These are phyloP conservation scores for Cubamyces lactineus DNA, from an alignment of 768 basidiomycete species.

Conservation along the genomic window DNA sequence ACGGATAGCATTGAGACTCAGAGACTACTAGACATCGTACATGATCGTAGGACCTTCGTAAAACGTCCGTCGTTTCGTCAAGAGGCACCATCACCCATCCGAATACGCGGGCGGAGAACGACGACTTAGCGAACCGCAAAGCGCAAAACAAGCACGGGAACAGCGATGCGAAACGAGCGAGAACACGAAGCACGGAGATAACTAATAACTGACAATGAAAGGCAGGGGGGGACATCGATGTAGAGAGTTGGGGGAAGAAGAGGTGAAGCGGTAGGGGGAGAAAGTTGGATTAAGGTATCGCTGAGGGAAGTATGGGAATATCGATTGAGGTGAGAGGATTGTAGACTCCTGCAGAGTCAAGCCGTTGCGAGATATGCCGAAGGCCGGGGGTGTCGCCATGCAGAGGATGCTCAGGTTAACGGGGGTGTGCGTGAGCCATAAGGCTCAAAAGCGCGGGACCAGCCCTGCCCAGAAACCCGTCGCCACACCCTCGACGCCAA, in stretches of 20 bases:
- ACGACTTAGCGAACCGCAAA: slow-evolving; percentile 7
- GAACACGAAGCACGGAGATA: neutral
- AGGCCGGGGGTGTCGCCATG: slow-evolving; percentile 15
- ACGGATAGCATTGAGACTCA: neutral
- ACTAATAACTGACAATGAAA: neutral
- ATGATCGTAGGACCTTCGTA: slow-evolving; percentile 12
- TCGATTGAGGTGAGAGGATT: too few relatives aligned
- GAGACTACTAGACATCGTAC: slow-evolving; percentile 5
- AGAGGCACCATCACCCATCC: neutral
- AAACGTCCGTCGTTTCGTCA: slow-evolving; percentile 7
- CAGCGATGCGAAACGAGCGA: neutral
- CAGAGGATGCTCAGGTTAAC: neutral
- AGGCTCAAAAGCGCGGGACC: slow-evolving; percentile 23
- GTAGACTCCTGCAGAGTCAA: neutral
- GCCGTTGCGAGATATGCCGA: slow-evolving; percentile 14
- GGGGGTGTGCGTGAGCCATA: slow-evolving; percentile 11
- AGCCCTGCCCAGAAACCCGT: slow-evolving; percentile 64
- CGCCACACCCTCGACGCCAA: slow-evolving; percentile 79
- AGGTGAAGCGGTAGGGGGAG: neutral
- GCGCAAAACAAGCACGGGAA: slow-evolving; percentile 7
- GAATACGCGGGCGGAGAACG: neutral
- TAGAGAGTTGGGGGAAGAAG: neutral
- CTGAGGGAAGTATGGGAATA: too few relatives aligned
- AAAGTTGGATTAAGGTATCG: too few relatives aligned
- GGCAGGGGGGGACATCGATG: neutral